These are phyloP conservation scores for Byssothecium circinans DNA, from an alignment of 2,329 filamentous ascomycete species.

Conservation along the genomic window DNA sequence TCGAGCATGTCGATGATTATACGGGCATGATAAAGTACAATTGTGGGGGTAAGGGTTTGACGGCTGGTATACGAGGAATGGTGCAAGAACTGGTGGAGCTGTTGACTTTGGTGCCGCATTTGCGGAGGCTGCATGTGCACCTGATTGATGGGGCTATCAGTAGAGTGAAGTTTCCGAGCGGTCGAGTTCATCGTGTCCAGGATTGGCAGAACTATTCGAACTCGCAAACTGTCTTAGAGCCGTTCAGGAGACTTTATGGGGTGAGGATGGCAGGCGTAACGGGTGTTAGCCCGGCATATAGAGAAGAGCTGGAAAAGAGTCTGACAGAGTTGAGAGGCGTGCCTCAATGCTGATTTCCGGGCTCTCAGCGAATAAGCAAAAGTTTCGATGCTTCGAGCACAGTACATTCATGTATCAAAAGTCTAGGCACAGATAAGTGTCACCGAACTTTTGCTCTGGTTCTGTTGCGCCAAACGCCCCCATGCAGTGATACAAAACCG, in stretches of 20 bases:
- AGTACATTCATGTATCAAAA: no score
- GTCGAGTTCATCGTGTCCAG: constrained; percentile 37
- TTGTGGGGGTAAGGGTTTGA: constrained; percentile 49
- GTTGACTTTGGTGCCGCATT: constrained; percentile 27
- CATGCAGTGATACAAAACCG: not conserved
- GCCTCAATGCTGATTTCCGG: no score
- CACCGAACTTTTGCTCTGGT: not conserved
- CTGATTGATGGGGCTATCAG: constrained; percentile 35
- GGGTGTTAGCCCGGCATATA: constrained; percentile 46
- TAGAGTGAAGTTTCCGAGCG: constrained; percentile 31
- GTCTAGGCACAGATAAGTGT: not conserved
- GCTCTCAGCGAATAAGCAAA: not conserved
- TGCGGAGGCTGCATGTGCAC: constrained; percentile 35
- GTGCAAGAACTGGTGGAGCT: constrained; percentile 47
- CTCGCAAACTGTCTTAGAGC: constrained; percentile 48
- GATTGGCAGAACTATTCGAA: constrained; percentile 38
- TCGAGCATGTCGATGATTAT: constrained; percentile 54
- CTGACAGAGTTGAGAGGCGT: constrained; percentile 25
- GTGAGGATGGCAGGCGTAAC: constrained; percentile 42
- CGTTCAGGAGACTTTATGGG: constrained; percentile 42
- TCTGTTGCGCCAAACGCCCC: not conserved
- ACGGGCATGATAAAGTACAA: constrained; percentile 57
- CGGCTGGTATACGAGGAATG: constrained; percentile 46
- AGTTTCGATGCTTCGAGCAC: not conserved
- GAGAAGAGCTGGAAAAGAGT: constrained; percentile 32